Conservation (phyloP, 2,329 filamentous ascomycete genomes). For the Cladophialophora immunda region DNA sequence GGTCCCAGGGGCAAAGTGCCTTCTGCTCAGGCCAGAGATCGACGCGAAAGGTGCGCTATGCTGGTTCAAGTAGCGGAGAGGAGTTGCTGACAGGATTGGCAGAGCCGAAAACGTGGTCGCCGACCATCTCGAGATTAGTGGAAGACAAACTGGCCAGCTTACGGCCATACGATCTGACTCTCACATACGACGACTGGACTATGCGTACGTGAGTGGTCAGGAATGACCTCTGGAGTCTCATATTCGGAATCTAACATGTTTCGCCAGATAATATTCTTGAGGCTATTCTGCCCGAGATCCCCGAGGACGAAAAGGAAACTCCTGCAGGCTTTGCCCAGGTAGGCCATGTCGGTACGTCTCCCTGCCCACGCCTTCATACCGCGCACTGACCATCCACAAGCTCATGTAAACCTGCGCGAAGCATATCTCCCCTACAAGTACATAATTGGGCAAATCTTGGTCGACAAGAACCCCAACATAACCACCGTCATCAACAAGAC, state of each 20-base stretch:
- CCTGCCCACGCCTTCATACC: background rate
- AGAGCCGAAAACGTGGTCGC: slow-evolving; percentile 78
- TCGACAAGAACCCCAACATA: slow-evolving; percentile 86
- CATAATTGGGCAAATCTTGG: slow-evolving; percentile 82
- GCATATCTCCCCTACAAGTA: slow-evolving; percentile 85
- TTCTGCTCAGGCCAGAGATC: slow-evolving; percentile 43
- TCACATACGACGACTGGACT: slow-evolving; percentile 87
- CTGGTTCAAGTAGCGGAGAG: background rate
- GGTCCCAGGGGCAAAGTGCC: slow-evolving; percentile 47
- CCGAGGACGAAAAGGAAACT: slow-evolving; percentile 77
- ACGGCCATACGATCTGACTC: slow-evolving; percentile 75
- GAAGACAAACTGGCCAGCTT: slow-evolving; percentile 73
- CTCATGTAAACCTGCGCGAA: slow-evolving; percentile 88
- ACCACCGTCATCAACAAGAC: slow-evolving; percentile 96
- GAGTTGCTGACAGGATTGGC: background rate
- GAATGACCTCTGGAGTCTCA: background rate
- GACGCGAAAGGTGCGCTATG: slow-evolving; percentile 37
- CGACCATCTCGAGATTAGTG: slow-evolving; percentile 73
- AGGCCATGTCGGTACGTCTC: slow-evolving; percentile 78
- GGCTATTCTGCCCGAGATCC: slow-evolving; percentile 75
- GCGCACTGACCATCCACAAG: slow-evolving; percentile 51
- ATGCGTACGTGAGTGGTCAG: slow-evolving; percentile 66
- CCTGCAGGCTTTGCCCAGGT: slow-evolving; percentile 87
- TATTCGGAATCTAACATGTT: background rate
- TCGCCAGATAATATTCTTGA: slow-evolving; percentile 79